Evolutionary conservation across 2,329 filamentous ascomycete species (phyloP).

Genomic region (Fusarium sp.): DNA sequence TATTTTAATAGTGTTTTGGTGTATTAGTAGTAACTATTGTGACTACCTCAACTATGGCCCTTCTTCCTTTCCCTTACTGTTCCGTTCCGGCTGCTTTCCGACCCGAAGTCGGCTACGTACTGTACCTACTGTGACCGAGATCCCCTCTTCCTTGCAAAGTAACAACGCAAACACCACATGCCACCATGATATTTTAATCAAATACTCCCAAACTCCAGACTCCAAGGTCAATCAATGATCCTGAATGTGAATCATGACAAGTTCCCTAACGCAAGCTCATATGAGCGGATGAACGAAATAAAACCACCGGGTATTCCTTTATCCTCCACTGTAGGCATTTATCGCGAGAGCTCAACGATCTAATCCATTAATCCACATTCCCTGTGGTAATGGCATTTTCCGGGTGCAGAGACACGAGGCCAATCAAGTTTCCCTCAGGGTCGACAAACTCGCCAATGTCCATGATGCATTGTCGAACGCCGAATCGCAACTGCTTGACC

Average conservation of each 20-base stretch:
- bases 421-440: conserved; percentile 47
- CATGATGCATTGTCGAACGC: conserved; percentile 45
- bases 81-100: conserved; percentile 31
- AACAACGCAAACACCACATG: conserved; percentile 16
- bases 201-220: conserved; percentile 18
- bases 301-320: conserved; percentile 45
- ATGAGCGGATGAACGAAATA: conserved; percentile 29
- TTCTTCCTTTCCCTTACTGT: neutral
- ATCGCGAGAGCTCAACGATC: conserved; percentile 4
- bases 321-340: conserved; percentile 29
- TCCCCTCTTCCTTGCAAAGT: conserved; percentile 4
- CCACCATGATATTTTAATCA: conserved; percentile 23
- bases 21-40: conserved; percentile 39
- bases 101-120: conserved; percentile 34
- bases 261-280: conserved; percentile 12
- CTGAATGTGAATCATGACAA: conserved; percentile 4
- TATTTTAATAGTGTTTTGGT: conserved; percentile 15
- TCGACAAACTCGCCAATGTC: conserved; percentile 48
- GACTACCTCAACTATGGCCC: conserved; percentile 5
- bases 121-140: neutral
- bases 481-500: conserved; percentile 44
- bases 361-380: conserved; percentile 15
- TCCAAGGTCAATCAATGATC: neutral
- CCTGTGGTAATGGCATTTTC: conserved; percentile 36
- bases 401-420: conserved; percentile 43